phyloP scores from a whole-genome alignment of 2,329 filamentous ascomycete genomes.

The Curvularia hawaiiensis region DNA sequence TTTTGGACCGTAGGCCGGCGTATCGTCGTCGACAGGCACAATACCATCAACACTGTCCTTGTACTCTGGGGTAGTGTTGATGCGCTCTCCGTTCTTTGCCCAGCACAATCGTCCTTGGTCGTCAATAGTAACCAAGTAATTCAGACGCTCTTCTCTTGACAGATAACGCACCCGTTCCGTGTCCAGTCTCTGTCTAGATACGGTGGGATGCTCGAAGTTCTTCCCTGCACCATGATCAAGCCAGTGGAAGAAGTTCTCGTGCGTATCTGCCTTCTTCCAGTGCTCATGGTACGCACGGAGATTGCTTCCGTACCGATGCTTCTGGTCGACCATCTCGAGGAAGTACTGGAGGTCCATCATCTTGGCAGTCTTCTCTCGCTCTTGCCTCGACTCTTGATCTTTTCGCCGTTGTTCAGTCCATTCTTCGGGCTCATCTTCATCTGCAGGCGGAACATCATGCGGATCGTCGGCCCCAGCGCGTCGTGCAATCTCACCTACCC shows the following conservation, averaged over 20 bases:
- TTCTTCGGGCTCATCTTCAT: conserved; percentile 45
- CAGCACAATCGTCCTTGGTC: conserved; percentile 77
- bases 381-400: conserved; percentile 58
- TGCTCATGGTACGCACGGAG: conserved; percentile 79
- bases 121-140: conserved; percentile 81
- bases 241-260: conserved; percentile 95
- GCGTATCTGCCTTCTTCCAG: conserved; percentile 78
- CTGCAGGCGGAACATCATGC: conserved; percentile 55
- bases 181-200: conserved; percentile 75
- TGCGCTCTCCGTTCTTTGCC: conserved; percentile 79
- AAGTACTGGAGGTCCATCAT: conserved; percentile 89
- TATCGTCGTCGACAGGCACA: conserved; percentile 50
- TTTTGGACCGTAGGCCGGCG: conserved; percentile 48
- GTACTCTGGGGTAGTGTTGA: conserved; percentile 76
- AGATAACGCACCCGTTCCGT: conserved; percentile 83
- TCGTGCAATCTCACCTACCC: conserved; percentile 70
- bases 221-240: conserved; percentile 80
- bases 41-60: conserved; percentile 77
- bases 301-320: conserved; percentile 87
- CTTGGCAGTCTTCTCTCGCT: conserved; percentile 69
- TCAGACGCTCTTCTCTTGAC: conserved; percentile 77
- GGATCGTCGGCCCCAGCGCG: conserved; percentile 72
- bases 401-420: conserved; percentile 39
- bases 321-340: conserved; percentile 80
- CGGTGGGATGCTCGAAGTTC: conserved; percentile 70